These are phyloP conservation scores for Penicillium paneum DNA, from an alignment of 2,329 filamentous ascomycete species.

Conservation along the genomic window DNA sequence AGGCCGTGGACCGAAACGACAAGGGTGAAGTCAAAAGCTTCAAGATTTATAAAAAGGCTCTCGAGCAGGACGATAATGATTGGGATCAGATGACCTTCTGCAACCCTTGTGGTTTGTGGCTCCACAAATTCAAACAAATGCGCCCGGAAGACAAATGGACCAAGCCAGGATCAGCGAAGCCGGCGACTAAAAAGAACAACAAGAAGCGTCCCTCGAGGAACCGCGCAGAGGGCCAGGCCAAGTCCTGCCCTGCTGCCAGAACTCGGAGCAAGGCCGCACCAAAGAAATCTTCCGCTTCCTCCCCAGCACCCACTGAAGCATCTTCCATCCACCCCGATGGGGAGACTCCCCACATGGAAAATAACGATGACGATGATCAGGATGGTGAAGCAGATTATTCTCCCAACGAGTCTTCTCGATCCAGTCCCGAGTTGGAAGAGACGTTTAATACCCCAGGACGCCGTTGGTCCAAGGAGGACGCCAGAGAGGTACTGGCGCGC, in stretches of 20 bases:
- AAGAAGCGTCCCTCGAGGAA: slow-evolving; percentile 38
- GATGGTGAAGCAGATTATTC: slow-evolving; percentile 32
- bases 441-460: slow-evolving; percentile 39
- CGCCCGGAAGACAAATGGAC: slow-evolving; percentile 83
- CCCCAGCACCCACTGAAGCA: slow-evolving; percentile 37
- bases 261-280: slow-evolving; percentile 32
- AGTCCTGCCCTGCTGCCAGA: slow-evolving; percentile 32
- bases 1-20: slow-evolving; percentile 61
- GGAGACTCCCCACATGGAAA: slow-evolving; percentile 33
- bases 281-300: slow-evolving; percentile 36
- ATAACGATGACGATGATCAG: slow-evolving; percentile 35
- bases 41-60: slow-evolving; percentile 70
- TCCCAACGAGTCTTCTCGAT: slow-evolving; percentile 43
- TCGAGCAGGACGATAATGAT: slow-evolving; percentile 63
- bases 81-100: slow-evolving; percentile 77
- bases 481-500: slow-evolving; percentile 48
- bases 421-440: slow-evolving; percentile 40
- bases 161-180: slow-evolving; percentile 41
- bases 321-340: slow-evolving; percentile 39
- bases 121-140: slow-evolving; percentile 81
- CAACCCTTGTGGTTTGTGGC: slow-evolving; percentile 95
- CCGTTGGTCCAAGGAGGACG: slow-evolving; percentile 39
- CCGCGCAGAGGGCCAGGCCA: slow-evolving; percentile 33
- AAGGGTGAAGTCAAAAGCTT: slow-evolving; percentile 64
- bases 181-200: slow-evolving; percentile 40